Conservation (phyloP, 169 alveolate species). For the Babesia ovata region DNA sequence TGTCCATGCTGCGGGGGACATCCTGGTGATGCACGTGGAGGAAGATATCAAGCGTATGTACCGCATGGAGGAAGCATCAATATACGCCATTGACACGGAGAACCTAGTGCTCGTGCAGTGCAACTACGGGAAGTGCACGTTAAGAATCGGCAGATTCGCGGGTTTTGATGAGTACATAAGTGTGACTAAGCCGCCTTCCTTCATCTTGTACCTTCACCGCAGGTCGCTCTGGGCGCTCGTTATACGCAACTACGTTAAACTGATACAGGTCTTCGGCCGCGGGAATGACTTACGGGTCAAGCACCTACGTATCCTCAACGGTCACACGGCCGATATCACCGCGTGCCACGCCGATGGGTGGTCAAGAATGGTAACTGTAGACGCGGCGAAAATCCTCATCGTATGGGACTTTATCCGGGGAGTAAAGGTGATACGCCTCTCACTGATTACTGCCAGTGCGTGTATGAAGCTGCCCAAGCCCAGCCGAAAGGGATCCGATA, state of each 20-base stretch:
- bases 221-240: conserved; percentile 60
- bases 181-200: conserved; percentile 58
- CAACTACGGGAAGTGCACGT: conserved; percentile 11
- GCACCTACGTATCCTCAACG: conserved; percentile 42
- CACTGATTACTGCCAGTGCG: conserved; percentile 8
- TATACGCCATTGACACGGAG: background rate
- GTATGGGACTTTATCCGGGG: conserved; percentile 65
- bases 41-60: background rate
- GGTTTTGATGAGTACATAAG: conserved; percentile 16
- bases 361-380: conserved; percentile 46
- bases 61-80: background rate
- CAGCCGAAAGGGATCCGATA: background rate
- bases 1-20: background rate
- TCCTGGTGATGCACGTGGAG: background rate
- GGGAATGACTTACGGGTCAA: background rate
- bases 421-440: conserved; percentile 36
- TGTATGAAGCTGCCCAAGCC: background rate
- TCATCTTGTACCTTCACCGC: conserved; percentile 35
- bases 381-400: conserved; percentile 20
- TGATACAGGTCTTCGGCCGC: conserved; percentile 7
- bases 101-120: conserved; percentile 7
- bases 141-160: background rate
- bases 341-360: conserved; percentile 59
- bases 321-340: conserved; percentile 43
- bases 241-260: conserved; percentile 52